Base-by-base conservation (phyloP, 306 rosid species). In the Quercus ilex region DNA sequence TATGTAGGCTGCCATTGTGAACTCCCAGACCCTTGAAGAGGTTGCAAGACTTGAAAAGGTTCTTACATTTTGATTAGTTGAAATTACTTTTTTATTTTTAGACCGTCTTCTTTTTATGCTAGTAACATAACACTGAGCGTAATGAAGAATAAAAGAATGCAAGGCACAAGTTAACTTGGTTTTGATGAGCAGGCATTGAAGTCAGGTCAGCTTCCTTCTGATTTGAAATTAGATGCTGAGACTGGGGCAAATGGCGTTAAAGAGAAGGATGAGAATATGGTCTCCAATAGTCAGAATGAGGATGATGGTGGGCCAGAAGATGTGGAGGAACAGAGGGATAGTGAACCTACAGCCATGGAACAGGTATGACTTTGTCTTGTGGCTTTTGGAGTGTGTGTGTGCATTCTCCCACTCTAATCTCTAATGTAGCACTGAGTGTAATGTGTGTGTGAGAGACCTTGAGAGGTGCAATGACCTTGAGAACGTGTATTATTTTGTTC, bases 31-130 rank as follows among this genome's bases (percentile, higher is more conserved):
- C 67, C 97, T 94, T 76, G 99, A 94, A 87, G 99, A 94, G 87
- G 99, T 94, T 78, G 97, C 99, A 60, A 91, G 99, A 84, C 94
- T 94, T 81, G 99, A 94, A 90, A 87, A 94, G 99, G 99, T 94
- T 80, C 80, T 83, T 69, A 35, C 31, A 64, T 89, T 74, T 78
- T 49, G 23, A 26, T 71, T 74, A 68, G 31, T 25, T 57, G 79
- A 43, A 80, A 71, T 41, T 14, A 19, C 43, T 26, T 52, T 18
- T 28, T 57, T 2, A 57, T 67, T 64, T 71, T 69, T 76, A 9
- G 28, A 25, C 58, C 55, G 38, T 30, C 31, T 4, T 65, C 17
- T 20, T 71, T 72, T 69, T 30, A 7, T 81, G 51, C 71, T 25
- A 64, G 51, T 63, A 23, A 60, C 67, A 18, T 57, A 25, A 33